Percentiles rank a stretch among this genome's conserved stretches.
These are phyloP conservation scores for Neonectria faginata DNA, from an alignment of 2,329 filamentous ascomycete genomes.

Conservation along the genomic window DNA sequence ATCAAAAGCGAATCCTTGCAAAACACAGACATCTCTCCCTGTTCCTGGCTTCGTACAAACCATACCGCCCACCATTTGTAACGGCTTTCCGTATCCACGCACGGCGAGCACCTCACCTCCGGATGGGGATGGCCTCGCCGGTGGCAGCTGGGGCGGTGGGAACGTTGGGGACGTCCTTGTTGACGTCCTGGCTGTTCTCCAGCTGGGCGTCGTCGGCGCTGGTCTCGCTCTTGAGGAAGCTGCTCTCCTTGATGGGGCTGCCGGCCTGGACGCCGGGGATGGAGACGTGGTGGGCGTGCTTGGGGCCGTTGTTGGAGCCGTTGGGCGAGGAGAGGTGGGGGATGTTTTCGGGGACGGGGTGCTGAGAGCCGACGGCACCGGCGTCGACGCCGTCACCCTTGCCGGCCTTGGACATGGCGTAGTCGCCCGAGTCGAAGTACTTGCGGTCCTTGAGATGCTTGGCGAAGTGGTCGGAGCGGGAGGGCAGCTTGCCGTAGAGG, in stretches of 20 bases:
- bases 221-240: constrained; percentile 85
- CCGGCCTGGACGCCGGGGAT: constrained; percentile 68
- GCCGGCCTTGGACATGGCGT: constrained; percentile 95
- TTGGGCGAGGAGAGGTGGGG: constrained; percentile 82
- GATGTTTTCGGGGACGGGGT: constrained; percentile 95
- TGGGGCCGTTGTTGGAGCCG: constrained; percentile 48
- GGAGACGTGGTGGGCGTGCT: constrained; percentile 57
- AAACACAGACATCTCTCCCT: constrained; percentile 29
- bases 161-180: constrained; percentile 53
- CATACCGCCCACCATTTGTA: constrained; percentile 29
- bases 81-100: constrained; percentile 12
- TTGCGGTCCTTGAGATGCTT: constrained; percentile 99
- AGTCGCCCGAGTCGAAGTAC: constrained; percentile 97
- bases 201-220: constrained; percentile 62
- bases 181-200: constrained; percentile 27
- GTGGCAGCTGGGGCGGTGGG: constrained; percentile 37
- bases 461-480: constrained; percentile 94
- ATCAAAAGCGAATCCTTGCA: constrained; percentile 42
- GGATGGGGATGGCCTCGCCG: constrained; percentile 69
- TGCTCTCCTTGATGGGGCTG: constrained; percentile 91
- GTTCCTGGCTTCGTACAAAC: constrained; percentile 33
- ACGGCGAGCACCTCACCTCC: constrained; percentile 57
- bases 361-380: constrained; percentile 92
- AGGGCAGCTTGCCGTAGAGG: constrained; percentile 97
- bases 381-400: constrained; percentile 95